Evolutionary conservation across 1,284 basidiomycete species (phyloP), one percentile per base, ranked within the genome.

Genomic region (Cutaneotrichosporon curvatum): DNA sequence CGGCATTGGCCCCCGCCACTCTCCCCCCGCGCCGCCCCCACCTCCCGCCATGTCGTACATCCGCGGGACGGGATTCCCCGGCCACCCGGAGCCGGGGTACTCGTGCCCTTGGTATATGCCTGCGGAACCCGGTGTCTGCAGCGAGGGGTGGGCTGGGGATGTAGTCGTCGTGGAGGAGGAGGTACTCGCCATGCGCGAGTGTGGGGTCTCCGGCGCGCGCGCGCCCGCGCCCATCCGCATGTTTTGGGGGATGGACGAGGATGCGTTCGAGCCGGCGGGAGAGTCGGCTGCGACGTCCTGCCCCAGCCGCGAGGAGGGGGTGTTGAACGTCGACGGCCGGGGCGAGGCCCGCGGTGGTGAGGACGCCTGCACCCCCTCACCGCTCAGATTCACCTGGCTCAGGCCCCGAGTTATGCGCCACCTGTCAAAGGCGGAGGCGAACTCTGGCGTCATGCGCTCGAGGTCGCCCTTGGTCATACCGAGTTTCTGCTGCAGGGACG

Each of bases 351-450:
- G 40, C 6, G 41, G 33, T 23, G 32, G 33, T 3, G 32, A 37
- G 20, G n/a, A n/a, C n/a, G n/a, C n/a, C n/a, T n/a, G n/a, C n/a
- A n/a, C n/a, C n/a, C 28, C 21, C 14, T 32, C 28, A 11, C 28
- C 20, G 22, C 40, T 40, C 19, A 45, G 22, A 16, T 34, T 45
- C 28, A 42, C 39, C 18, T 23, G 33, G n/a, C 38, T 22, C 21
- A 45, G 32, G 21, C 30, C 38, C 19, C 42, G 37, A 11, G 45
- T 37, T 11, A 38, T 18, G 20, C 43, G 43, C 37, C 43, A 37
- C 16, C 47, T 40, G n/a, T 68, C 63, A 47, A 60, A 68, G 8
- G 59, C 48, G 9, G 25, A 40, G 3, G 57, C 62, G 16, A 68
- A 43, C 12, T 56, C 57, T 1, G 47, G 47, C 15, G 52, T 53